phyloP scores from a whole-genome alignment of 345 rosid species.

The Excoecaria agallocha region DNA sequence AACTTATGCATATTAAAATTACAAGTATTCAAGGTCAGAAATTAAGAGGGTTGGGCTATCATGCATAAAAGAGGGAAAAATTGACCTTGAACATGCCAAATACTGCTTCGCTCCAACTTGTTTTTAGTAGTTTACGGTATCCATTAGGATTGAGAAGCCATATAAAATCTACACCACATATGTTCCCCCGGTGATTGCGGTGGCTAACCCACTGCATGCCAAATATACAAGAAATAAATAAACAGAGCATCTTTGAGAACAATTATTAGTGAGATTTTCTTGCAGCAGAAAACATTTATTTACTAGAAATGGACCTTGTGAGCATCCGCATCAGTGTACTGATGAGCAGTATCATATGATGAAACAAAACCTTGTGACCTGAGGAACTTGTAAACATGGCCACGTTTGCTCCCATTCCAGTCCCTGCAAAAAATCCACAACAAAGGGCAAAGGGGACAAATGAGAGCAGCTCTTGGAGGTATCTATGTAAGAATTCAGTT shows the following conservation, averaged over 20 bases:
- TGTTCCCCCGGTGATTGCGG: slow-evolving; percentile 25
- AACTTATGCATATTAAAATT: background rate
- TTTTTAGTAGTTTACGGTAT: slow-evolving; percentile 60
- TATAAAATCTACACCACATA: slow-evolving; percentile 30
- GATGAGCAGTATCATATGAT: slow-evolving; percentile 33
- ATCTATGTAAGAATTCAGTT: background rate
- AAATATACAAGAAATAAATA: slow-evolving; percentile 15
- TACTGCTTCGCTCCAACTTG: slow-evolving; percentile 95
- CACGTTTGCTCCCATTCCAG: slow-evolving; percentile 37
- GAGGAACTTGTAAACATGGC: slow-evolving; percentile 33
- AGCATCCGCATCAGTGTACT: slow-evolving; percentile 31
- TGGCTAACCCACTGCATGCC: slow-evolving; percentile 29
- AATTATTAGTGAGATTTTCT: background rate
- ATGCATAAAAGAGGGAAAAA: background rate
- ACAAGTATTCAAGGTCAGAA: background rate
- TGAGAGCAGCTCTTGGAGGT: background rate
- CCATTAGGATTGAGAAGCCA: slow-evolving; percentile 61
- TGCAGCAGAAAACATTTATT: background rate
- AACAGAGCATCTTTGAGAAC: background rate
- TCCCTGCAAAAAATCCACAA: slow-evolving; percentile 14
- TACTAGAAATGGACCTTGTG: slow-evolving; percentile 21
- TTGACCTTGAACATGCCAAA: slow-evolving; percentile 95
- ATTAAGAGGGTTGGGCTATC: background rate
- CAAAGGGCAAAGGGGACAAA: slow-evolving; percentile 8
- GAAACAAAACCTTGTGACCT: slow-evolving; percentile 33